Conservation (phyloP, 2,329 filamentous ascomycete species). For the Periconia macrospinosa region DNA sequence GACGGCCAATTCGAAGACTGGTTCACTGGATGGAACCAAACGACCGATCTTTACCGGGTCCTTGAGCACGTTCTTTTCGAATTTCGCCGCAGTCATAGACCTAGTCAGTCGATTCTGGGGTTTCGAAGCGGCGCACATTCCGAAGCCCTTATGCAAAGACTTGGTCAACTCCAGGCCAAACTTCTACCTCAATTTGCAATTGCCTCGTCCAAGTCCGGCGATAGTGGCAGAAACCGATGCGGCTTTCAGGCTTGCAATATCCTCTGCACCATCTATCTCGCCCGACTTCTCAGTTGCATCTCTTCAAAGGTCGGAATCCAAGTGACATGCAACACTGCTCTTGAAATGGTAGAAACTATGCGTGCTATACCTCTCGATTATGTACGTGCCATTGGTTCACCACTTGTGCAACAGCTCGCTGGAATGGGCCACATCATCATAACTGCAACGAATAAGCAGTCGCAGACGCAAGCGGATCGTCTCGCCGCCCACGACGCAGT, state of each 20-base stretch:
- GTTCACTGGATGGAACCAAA: not conserved
- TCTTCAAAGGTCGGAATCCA: not conserved
- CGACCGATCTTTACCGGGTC: too few species aligned
- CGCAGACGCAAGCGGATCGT: not conserved
- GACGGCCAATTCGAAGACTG: not conserved
- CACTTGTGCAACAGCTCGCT: not conserved
- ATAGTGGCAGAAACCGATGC: not conserved
- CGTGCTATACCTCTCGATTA: not conserved
- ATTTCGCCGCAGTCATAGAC: not conserved
- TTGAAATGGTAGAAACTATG: slow-evolving; percentile 2
- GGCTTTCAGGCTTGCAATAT: not conserved
- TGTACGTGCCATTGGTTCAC: not conserved
- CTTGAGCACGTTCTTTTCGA: too few species aligned
- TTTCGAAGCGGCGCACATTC: not conserved
- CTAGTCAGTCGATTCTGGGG: not conserved
- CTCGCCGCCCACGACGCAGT: not conserved
- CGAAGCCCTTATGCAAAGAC: not conserved
- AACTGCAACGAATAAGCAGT: not conserved
- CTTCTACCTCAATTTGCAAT: not conserved
- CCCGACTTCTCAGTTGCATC: not conserved
- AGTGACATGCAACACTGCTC: not conserved
- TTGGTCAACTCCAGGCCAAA: not conserved
- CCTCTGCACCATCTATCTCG: not conserved
- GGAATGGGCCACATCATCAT: not conserved
- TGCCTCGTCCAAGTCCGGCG: not conserved